phyloP scores from a whole-genome alignment of 1,284 basidiomycete species.

The Lentinus polychrous region DNA sequence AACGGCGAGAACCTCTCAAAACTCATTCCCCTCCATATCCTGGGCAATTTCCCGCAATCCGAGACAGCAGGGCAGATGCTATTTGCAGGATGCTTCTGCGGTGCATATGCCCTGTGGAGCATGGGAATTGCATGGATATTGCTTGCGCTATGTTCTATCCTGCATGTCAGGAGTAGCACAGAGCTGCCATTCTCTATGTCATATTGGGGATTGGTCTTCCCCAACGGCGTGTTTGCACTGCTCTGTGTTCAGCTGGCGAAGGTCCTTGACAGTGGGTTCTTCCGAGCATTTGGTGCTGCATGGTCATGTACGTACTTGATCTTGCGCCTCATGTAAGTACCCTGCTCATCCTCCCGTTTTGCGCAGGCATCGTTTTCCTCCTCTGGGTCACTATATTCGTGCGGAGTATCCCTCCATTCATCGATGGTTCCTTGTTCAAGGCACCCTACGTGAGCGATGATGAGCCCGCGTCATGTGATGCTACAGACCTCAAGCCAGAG shows the following conservation, averaged over 20 bases:
- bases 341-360: slow-evolving; percentile 21
- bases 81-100: slow-evolving; percentile 32
- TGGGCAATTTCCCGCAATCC: slow-evolving; percentile 25
- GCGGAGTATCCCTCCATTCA: slow-evolving; percentile 32
- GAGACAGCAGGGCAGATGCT: slow-evolving; percentile 30
- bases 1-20: slow-evolving; percentile 38
- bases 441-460: slow-evolving; percentile 31
- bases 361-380: slow-evolving; percentile 32
- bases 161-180: slow-evolving; percentile 19
- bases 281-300: slow-evolving; percentile 23
- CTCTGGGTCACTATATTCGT: slow-evolving; percentile 39
- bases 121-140: slow-evolving; percentile 40
- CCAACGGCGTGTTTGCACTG: slow-evolving; percentile 41
- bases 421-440: slow-evolving; percentile 39
- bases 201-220: slow-evolving; percentile 47
- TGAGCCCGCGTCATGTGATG: background rate
- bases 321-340: background rate
- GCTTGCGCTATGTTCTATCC: slow-evolving; percentile 30
- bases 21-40: slow-evolving; percentile 32
- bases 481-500: background rate
- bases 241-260: slow-evolving; percentile 38
- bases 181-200: slow-evolving; percentile 33
- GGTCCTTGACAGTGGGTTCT: slow-evolving; percentile 36
- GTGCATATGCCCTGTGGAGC: slow-evolving; percentile 37
- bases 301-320: slow-evolving; percentile 24